These are phyloP conservation scores for Colletotrichum tropicicola DNA, from an alignment of 2,329 filamentous ascomycete genomes.

Conservation along the genomic window DNA sequence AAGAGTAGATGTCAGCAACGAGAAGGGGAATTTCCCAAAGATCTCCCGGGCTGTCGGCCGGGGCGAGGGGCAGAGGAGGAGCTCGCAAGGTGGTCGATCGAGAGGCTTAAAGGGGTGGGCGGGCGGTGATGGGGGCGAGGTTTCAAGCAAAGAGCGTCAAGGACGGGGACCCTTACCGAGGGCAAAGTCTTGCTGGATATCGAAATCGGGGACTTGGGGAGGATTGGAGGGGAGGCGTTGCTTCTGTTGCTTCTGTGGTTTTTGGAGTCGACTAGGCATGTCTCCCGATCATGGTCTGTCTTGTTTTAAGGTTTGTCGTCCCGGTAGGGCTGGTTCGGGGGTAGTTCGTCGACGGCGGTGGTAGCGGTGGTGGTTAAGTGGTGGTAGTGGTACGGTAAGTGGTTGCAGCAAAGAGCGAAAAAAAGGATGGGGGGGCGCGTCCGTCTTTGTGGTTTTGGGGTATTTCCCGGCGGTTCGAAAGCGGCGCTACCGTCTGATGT, in stretches of 20 bases:
- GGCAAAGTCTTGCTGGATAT: slow-evolving; percentile 43
- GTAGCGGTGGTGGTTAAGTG: neutral
- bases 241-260: slow-evolving; percentile 38
- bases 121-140: neutral
- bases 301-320: neutral
- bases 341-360: slow-evolving; percentile 7
- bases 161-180: slow-evolving; percentile 30
- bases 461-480: slow-evolving; percentile 10
- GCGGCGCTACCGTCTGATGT: slow-evolving; percentile 19
- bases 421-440: slow-evolving; percentile 1
- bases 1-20: slow-evolving; percentile 6
- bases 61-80: neutral
- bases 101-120: neutral
- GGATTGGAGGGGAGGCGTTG: slow-evolving; percentile 30
- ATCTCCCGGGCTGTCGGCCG: neutral
- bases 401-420: slow-evolving; percentile 11
- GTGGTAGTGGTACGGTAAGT: neutral
- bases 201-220: slow-evolving; percentile 36
- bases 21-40: neutral
- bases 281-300: slow-evolving; percentile 32
- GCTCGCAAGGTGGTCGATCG: neutral
- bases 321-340: neutral
- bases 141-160: slow-evolving; percentile 16
- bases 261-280: slow-evolving; percentile 42
- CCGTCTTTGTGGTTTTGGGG: slow-evolving; percentile 6